Evolutionary conservation across 441 rosid species (phyloP), one percentile per base, ranked within the genome.

Genomic region (Erysimum cheiri): DNA sequence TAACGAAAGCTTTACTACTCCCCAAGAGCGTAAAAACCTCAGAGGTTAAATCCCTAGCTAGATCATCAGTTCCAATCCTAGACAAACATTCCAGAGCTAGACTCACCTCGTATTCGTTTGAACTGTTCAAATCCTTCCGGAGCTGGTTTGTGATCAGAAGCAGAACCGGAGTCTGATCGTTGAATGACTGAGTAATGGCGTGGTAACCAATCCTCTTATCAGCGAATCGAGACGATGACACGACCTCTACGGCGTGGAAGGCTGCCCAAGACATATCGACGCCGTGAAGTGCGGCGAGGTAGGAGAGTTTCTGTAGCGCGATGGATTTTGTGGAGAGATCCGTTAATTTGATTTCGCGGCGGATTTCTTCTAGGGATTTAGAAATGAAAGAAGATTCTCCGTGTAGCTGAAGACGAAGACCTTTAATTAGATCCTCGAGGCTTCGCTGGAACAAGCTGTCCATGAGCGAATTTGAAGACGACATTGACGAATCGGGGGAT

Each of bases 251-350:
- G 75, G 94, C 96, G 77, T 91, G 89, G 62, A 91, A 93, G 35
- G 91, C 77, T 2, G 94, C 97, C 85, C 91, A 90, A 3, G 97
- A 84, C 94, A 87, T 87, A 80, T 93, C 97, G 67, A 69, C 73
- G 73, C 80, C 85, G 72, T 86, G 79, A 75, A 93, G 80, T 17
- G 94, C 81, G 72, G 81, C 78, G 76, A 93, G 92, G 74, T 87
- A 93, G 3, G 90, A 59, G 66, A 93, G 97, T 72, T 93, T 93
- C 39, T 84, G 88, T 14, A 93, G 90, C 28, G 97, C 98, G 8
- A 76, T 77, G 62, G 98, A 87, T 80, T 93, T 93, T 69, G 90
- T 93, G 53, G 78, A 82, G 64, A 80, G 78, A 80, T 93, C 97
- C 7, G 96, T 93, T 47, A 87, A 79, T 70, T 84, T 93, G 83